These are phyloP conservation scores for Leccinum griseonigrum DNA, from an alignment of 1,284 basidiomycete species.

Conservation along the genomic window DNA sequence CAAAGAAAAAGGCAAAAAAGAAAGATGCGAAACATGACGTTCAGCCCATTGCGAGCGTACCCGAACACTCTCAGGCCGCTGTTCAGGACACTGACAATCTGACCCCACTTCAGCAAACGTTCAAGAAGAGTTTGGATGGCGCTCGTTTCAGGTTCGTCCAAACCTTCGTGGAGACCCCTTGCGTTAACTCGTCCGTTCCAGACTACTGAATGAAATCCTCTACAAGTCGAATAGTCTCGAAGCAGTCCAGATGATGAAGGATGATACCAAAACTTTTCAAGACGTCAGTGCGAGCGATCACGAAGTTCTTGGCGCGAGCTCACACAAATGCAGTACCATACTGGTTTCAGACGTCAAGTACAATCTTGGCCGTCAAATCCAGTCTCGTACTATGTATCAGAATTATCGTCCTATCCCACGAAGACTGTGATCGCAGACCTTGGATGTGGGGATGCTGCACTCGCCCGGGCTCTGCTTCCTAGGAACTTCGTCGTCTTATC, in stretches of 20 bases:
- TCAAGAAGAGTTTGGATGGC: conserved; percentile 79
- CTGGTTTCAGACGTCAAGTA: conserved; percentile 86
- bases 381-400: conserved; percentile 70
- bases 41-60: conserved; percentile 5
- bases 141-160: conserved; percentile 74
- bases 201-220: conserved; percentile 84
- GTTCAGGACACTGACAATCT: conserved; percentile 37
- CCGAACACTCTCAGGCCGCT: conserved; percentile 3
- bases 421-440: conserved; percentile 86
- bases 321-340: conserved; percentile 69
- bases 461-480: conserved; percentile 74
- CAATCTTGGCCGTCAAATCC: conserved; percentile 91
- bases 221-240: conserved; percentile 80
- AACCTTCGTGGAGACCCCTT: conserved; percentile 2
- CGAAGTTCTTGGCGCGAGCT: conserved; percentile 2
- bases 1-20: conserved; percentile 19
- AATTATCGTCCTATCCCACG: conserved; percentile 56
- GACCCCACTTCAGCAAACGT: conserved; percentile 70
- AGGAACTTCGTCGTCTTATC: conserved; percentile 72
- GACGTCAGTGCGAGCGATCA: conserved; percentile 52
- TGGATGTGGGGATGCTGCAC: conserved; percentile 92
- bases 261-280: conserved; percentile 71
- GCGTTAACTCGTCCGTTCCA: conserved; percentile 30
- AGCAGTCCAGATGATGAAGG: conserved; percentile 78
- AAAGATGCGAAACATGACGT: conserved; percentile 12